phyloP scores from a whole-genome alignment of 805 yeast species.

The Kazachstania viticola region DNA sequence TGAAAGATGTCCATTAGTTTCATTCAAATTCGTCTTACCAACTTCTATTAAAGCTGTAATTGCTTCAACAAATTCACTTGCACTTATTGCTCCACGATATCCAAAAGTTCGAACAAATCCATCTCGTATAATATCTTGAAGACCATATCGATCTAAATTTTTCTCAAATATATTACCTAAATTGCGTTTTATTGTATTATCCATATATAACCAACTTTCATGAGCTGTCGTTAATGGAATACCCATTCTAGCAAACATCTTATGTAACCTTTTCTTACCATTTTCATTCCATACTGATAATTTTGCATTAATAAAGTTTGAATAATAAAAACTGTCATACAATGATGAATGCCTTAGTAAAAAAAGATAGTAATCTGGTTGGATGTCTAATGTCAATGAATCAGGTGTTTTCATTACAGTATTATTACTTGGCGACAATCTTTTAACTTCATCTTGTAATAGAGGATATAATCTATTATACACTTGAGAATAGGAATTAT shows the following conservation, averaged over 20 bases:
- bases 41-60: constrained; percentile 73
- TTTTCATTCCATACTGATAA: constrained; percentile 83
- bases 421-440: constrained; percentile 40
- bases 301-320: constrained; percentile 84
- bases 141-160: constrained; percentile 63
- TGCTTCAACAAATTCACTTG: constrained; percentile 88
- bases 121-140: constrained; percentile 71
- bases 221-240: constrained; percentile 78
- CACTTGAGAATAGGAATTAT: constrained; percentile 59
- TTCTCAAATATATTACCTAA: constrained; percentile 57
- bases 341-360: constrained; percentile 86
- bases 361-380: constrained; percentile 77
- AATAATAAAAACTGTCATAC: constrained; percentile 81
- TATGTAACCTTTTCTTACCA: constrained; percentile 76
- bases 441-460: constrained; percentile 68
- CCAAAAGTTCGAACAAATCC: constrained; percentile 87
- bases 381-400: constrained; percentile 44
- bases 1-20: constrained; percentile 4
- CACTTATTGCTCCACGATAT: constrained; percentile 74
- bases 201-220: constrained; percentile 89
- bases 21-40: constrained; percentile 27
- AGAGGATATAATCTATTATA: constrained; percentile 65
- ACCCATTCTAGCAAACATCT: constrained; percentile 94
- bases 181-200: constrained; percentile 62
- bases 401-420: constrained; percentile 26